Percentiles rank a stretch among this genome's conserved stretches.
phyloP scores from a whole-genome alignment of 495 filamentous ascomycete species.

The Cladorrhinum samala region DNA sequence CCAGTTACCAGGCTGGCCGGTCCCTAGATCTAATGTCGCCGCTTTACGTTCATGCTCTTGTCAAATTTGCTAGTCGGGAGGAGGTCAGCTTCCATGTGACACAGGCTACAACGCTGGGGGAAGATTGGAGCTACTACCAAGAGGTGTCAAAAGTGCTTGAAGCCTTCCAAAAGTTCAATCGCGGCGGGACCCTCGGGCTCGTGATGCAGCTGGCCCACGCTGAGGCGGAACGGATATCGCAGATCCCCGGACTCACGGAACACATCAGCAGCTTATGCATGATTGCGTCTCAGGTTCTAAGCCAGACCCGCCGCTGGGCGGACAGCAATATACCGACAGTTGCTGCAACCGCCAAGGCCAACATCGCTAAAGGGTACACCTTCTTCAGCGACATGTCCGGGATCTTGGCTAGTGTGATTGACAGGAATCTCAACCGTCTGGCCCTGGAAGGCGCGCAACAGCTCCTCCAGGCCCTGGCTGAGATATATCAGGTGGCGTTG shows the following conservation, averaged over 20 bases:
- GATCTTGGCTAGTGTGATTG: constrained; percentile 37
- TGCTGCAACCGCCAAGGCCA: constrained; percentile 19
- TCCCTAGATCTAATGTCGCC: constrained; percentile 27
- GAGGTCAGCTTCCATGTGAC: constrained; percentile 21
- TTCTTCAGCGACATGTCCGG: constrained; percentile 37
- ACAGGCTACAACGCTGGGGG: constrained; percentile 20
- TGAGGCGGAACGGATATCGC: constrained; percentile 27
- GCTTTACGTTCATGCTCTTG: constrained; percentile 24
- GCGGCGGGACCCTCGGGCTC: constrained; percentile 11
- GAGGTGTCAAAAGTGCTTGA: constrained; percentile 27
- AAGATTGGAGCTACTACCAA: constrained; percentile 23
- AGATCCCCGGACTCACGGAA: constrained; percentile 39
- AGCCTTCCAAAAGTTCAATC: constrained; percentile 25
- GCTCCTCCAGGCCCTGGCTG: constrained; percentile 30
- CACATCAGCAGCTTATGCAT: constrained; percentile 32
- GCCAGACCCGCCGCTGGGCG: constrained; percentile 21
- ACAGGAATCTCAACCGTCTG: constrained; percentile 43
- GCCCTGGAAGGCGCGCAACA: constrained; percentile 36
- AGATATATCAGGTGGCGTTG: constrained; percentile 39
- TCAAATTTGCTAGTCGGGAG: constrained; percentile 25
- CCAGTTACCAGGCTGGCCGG: constrained; percentile 6
- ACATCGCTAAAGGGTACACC: constrained; percentile 29
- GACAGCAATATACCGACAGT: constrained; percentile 5
- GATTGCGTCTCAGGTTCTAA: constrained; percentile 26
- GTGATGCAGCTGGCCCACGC: constrained; percentile 26